These are phyloP conservation scores for Verticillium dahliae DNA, from an alignment of 2,329 filamentous ascomycete species.

Conservation along the genomic window DNA sequence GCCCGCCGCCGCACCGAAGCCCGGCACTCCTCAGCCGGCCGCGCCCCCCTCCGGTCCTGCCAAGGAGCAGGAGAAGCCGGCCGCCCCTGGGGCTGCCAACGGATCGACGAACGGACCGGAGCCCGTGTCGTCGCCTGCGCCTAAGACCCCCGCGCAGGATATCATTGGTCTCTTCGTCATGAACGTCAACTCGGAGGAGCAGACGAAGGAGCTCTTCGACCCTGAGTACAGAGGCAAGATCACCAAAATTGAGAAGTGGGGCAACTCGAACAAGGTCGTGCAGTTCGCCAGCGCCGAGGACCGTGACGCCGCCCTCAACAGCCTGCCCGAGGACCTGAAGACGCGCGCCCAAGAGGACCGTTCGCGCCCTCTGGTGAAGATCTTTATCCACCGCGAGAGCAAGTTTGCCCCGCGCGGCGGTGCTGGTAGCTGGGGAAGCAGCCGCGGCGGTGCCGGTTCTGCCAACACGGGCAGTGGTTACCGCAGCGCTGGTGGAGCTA, in stretches of 20 bases:
- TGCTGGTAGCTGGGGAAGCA: constrained; percentile 61
- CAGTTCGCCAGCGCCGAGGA: constrained; percentile 77
- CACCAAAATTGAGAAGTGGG: constrained; percentile 69
- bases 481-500: constrained; percentile 76
- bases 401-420: constrained; percentile 56
- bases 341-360: constrained; percentile 65
- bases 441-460: constrained; percentile 54
- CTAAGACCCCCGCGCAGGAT: constrained; percentile 55
- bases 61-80: constrained; percentile 53
- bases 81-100: constrained; percentile 38
- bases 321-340: constrained; percentile 70
- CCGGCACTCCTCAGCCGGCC: constrained; percentile 42
- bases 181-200: constrained; percentile 77
- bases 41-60: constrained; percentile 27
- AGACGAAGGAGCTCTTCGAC: constrained; percentile 72
- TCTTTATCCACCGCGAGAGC: constrained; percentile 66
- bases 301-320: constrained; percentile 70
- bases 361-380: constrained; percentile 74
- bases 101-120: constrained; percentile 47
- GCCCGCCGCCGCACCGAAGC: constrained; percentile 29
- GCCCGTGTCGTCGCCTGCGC: constrained; percentile 48
- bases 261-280: constrained; percentile 74
- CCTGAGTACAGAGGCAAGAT: constrained; percentile 82
- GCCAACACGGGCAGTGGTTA: constrained; percentile 62
- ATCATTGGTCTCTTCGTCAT: constrained; percentile 86